Percentiles rank a stretch among this genome's conserved stretches.
Evolutionary conservation across 306 rosid species (phyloP).

Genomic region (Glycine latifolia): DNA sequence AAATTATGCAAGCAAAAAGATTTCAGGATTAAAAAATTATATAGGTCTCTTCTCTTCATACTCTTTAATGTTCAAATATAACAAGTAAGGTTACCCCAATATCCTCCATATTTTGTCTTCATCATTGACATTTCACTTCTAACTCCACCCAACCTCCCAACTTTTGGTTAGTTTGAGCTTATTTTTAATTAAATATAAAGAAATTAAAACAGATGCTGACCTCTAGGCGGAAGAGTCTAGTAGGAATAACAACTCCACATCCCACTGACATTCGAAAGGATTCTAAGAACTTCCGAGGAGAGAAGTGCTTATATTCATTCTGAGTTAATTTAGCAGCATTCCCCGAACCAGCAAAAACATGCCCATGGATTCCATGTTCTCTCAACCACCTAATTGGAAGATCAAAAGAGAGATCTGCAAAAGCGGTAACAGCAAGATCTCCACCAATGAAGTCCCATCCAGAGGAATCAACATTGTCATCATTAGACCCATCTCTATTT

Average conservation of each 20-base stretch:
- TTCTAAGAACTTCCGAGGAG: slow-evolving; percentile 63
- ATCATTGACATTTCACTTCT: slow-evolving; percentile 30
- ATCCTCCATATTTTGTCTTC: not conserved
- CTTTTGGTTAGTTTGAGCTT: slow-evolving; percentile 22
- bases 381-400: slow-evolving; percentile 82
- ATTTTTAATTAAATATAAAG: slow-evolving; percentile 16
- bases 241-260: slow-evolving; percentile 85
- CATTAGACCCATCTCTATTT: slow-evolving; percentile 51
- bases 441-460: slow-evolving; percentile 82
- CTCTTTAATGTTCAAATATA: slow-evolving; percentile 25
- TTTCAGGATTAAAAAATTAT: slow-evolving; percentile 2
- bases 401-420: slow-evolving; percentile 89
- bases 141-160: not conserved
- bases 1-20: not conserved
- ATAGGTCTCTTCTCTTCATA: not conserved
- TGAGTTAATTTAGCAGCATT: slow-evolving; percentile 78
- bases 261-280: slow-evolving; percentile 80
- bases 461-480: slow-evolving; percentile 53
- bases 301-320: slow-evolving; percentile 68
- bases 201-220: slow-evolving; percentile 57
- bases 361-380: slow-evolving; percentile 88
- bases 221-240: slow-evolving; percentile 84
- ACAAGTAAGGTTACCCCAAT: slow-evolving; percentile 1
- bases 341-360: slow-evolving; percentile 87
- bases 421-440: slow-evolving; percentile 90